Evolutionary conservation across 2,329 filamentous ascomycete genomes (phyloP), one percentile per base, ranked within the genome.

Genomic region (Ceratocystis destructans): DNA sequence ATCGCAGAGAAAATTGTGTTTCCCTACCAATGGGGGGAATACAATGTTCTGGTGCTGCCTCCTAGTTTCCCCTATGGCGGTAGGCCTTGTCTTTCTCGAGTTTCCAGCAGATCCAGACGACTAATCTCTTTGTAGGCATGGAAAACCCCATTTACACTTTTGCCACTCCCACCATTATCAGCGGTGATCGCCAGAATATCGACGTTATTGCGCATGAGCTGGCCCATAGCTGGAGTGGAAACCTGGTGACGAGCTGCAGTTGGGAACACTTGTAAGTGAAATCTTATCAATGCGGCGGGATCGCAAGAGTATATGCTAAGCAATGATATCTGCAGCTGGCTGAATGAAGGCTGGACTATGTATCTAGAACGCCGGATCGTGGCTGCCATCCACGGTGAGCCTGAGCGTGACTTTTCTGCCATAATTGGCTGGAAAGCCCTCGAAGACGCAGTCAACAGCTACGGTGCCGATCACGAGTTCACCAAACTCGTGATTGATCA

Each of bases 91-190:
- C 64, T 46, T 66, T n/a, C 20, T 25, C 28, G 44, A 46, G 44
- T 45, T 20, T 41, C 55, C 53, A 57, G 12, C 12, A 50, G 33
- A 28, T 62, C 10, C 45, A 61, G 28, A n/a, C 62, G 53, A 55
- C 70, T 72, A 64, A 72, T 65, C 3, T 71, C 5, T 62, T 72
- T 70, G 3, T 66, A 82, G 85, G 86, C 69, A 91, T 91, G 88
- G 91, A 96, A 75, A 96, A 96, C 73, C 92, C 92, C 0, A 86
- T 96, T 64, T 96, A 89, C 77, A 97, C 94, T 0, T 97, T 96
- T 74, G 93, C 92, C 1, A 97, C 94, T 1, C 93, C 93, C 1
- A 96, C 91, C 45, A 88, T 97, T 71, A 91, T 99, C 73, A 94
- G 88, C 67, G 93, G 93, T 61, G 89, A 93, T 72, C 83, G 88